Percentiles rank a stretch among this genome's conserved stretches.
Evolutionary conservation across 2,329 filamentous ascomycete genomes (phyloP).

Genomic region (Scortechinia acanthostroma): DNA sequence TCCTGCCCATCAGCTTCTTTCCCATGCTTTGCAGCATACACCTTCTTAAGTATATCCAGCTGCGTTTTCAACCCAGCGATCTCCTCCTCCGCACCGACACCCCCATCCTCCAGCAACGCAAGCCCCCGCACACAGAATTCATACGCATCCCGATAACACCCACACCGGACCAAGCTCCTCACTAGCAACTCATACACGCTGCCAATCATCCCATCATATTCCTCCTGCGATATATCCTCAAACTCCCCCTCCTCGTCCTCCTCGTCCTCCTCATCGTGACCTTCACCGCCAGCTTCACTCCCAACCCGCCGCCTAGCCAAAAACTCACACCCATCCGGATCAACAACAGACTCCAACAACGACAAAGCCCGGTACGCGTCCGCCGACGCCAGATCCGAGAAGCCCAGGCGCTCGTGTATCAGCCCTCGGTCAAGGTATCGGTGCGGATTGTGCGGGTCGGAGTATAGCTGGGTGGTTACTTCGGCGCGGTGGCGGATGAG

Average conservation of each 20-base stretch:
- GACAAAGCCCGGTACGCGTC: slow-evolving; percentile 1
- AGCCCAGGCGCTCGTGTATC: background rate
- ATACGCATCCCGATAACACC: background rate
- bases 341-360: background rate
- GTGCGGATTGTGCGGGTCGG: background rate
- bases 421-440: background rate
- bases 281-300: background rate
- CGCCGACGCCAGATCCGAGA: background rate
- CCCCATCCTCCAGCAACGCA: background rate
- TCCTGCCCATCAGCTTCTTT: background rate
- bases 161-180: slow-evolving; percentile 12
- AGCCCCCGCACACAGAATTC: background rate
- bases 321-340: background rate
- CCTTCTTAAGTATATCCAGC: background rate
- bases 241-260: slow-evolving; percentile 17
- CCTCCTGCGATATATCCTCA: slow-evolving; percentile 16
- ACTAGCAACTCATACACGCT: slow-evolving; percentile 25
- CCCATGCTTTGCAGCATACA: background rate
- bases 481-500: background rate
- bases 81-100: background rate
- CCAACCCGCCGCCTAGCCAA: background rate
- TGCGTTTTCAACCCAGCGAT: background rate
- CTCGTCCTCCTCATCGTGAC: slow-evolving; percentile 9
- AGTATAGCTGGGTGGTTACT: background rate
- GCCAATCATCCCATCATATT: slow-evolving; percentile 22